Evolutionary conservation across 2,329 filamentous ascomycete species (phyloP).

Genomic region (Fusarium udum): DNA sequence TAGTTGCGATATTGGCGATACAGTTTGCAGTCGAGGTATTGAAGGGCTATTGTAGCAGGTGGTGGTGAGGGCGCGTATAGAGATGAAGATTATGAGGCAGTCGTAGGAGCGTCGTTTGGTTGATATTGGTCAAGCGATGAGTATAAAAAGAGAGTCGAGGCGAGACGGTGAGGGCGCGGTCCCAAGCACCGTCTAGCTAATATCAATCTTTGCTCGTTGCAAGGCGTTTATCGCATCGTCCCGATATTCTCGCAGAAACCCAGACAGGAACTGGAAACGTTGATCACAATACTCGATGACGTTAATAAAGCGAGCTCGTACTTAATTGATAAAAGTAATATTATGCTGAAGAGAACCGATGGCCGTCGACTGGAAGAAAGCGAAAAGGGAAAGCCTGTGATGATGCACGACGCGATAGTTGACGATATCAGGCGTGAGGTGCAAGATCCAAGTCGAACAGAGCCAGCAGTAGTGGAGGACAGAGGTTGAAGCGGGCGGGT

Average conservation of each 20-base stretch:
- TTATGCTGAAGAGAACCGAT: constrained; percentile 6
- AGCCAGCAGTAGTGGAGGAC: constrained; percentile 32
- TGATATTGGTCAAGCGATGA: background rate
- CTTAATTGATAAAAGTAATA: constrained; percentile 17
- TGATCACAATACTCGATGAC: constrained; percentile 30
- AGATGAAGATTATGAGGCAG: constrained; percentile 11
- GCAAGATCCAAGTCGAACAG: constrained; percentile 34
- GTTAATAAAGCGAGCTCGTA: constrained; percentile 3
- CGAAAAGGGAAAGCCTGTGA: constrained; percentile 20
- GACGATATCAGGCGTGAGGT: constrained; percentile 33
- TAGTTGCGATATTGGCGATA: constrained; percentile 34
- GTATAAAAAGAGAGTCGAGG: constrained; percentile 21
- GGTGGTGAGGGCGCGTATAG: constrained; percentile 12
- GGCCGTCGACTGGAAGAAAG: constrained; percentile 1
- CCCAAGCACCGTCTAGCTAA: constrained; percentile 40
- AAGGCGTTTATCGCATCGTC: constrained; percentile 43
- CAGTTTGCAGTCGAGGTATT: constrained; percentile 2
- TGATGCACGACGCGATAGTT: constrained; percentile 33
- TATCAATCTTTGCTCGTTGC: constrained; percentile 35
- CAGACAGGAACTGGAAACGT: constrained; percentile 25
- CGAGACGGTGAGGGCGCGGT: constrained; percentile 36
- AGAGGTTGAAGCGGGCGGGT: constrained; percentile 34
- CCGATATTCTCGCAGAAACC: constrained; percentile 33
- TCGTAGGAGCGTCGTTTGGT: constrained; percentile 4
- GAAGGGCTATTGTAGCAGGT: constrained; percentile 6